Evolutionary conservation across 2,329 filamentous ascomycete genomes (phyloP).

Genomic region (Apiospora saccharicola): DNA sequence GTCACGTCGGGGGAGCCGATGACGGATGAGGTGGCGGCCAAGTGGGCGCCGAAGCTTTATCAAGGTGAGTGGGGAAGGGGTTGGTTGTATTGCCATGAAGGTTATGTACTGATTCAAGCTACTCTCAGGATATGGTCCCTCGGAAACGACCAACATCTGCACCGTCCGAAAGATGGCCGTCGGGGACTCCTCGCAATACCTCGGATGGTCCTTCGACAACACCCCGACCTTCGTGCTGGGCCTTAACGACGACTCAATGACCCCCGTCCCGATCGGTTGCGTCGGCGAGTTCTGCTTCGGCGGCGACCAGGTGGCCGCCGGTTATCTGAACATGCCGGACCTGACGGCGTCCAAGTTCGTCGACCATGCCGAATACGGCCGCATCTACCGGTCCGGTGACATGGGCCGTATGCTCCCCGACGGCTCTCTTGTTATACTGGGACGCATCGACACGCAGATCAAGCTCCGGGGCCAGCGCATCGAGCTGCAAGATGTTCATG

Average conservation of each 20-base stretch:
- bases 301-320: constrained; percentile 79
- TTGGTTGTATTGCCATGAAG: not conserved
- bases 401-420: constrained; percentile 80
- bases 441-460: constrained; percentile 79
- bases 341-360: constrained; percentile 74
- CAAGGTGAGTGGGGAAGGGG: constrained; percentile 58
- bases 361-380: constrained; percentile 71
- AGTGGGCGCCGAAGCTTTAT: constrained; percentile 75
- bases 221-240: constrained; percentile 75
- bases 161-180: constrained; percentile 70
- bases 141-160: constrained; percentile 89
- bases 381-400: constrained; percentile 84
- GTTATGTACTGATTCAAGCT: not conserved
- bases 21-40: constrained; percentile 72
- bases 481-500: constrained; percentile 79
- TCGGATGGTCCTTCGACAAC: constrained; percentile 78
- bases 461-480: constrained; percentile 84
- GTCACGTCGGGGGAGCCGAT: constrained; percentile 85
- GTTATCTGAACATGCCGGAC: constrained; percentile 70
- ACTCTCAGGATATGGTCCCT: constrained; percentile 75
- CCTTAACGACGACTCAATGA: constrained; percentile 45
- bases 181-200: constrained; percentile 71
- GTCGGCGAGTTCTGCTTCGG: constrained; percentile 88
- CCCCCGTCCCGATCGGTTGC: constrained; percentile 71
- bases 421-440: constrained; percentile 75